Percentiles rank a stretch among this genome's conserved stretches.
Conservation (phyloP, 2,329 filamentous ascomycete genomes). For the Sporothrix brasiliensis region DNA sequence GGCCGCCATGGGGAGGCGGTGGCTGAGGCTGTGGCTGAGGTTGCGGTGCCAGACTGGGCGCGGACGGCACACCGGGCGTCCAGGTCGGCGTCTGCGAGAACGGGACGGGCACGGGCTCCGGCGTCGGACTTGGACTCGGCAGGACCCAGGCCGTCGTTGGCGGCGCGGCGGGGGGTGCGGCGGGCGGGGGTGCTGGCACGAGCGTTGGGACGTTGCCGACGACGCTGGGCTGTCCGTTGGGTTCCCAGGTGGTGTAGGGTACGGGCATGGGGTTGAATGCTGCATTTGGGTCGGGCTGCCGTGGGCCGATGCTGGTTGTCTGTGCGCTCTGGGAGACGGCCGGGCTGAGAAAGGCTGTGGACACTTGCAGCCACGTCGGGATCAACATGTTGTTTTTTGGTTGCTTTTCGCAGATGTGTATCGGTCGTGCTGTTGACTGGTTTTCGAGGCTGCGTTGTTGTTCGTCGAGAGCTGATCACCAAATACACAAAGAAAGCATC, state of each 20-base stretch:
- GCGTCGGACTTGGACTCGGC: background rate
- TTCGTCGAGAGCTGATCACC: background rate
- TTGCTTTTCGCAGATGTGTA: background rate
- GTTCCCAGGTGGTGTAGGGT: constrained; percentile 11
- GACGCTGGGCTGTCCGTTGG: constrained; percentile 12
- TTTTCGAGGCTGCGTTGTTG: background rate
- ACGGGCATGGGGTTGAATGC: background rate
- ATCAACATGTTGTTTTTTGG: constrained; percentile 5
- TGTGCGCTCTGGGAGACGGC: background rate
- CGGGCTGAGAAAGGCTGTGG: constrained; percentile 1
- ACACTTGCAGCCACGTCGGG: background rate
- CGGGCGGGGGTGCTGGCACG: background rate
- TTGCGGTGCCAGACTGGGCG: background rate
- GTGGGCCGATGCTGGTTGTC: background rate
- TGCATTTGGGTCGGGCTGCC: background rate
- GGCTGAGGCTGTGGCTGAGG: too few relatives aligned
- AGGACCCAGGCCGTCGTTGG: background rate
- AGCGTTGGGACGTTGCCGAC: background rate
- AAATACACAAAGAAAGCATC: background rate
- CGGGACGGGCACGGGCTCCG: background rate
- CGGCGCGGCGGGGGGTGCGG: background rate
- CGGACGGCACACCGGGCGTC: background rate
- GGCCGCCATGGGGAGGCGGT: background rate
- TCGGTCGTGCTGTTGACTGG: background rate
- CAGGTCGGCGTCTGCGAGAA: background rate